Evolutionary conservation across 192 early-diverging fungal genomes (phyloP).

Genomic region (Anaeromyces robustus): DNA sequence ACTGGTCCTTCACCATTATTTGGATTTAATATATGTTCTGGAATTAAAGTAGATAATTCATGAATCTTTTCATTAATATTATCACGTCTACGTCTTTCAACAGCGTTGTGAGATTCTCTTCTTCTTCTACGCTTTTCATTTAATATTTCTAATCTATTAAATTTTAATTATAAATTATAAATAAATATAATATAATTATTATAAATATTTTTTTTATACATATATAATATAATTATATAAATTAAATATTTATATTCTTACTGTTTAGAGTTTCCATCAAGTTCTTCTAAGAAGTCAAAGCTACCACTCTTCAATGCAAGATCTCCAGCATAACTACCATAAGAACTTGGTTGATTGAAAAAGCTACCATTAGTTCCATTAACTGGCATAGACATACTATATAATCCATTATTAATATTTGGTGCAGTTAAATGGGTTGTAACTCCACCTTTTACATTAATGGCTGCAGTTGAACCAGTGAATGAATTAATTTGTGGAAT

Average conservation of each 20-base stretch:
- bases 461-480: background rate
- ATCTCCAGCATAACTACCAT: background rate
- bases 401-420: background rate
- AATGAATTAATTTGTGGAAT: background rate
- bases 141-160: constrained; percentile 18
- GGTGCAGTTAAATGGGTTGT: background rate
- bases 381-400: constrained; percentile 28
- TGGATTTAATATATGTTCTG: constrained; percentile 46
- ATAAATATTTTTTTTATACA: too few relatives aligned
- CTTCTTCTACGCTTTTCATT: constrained; percentile 82
- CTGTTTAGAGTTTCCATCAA: background rate
- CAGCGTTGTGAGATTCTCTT: constrained; percentile 94
- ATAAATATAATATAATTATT: background rate
- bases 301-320: background rate
- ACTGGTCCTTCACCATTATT: constrained; percentile 22
- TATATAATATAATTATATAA: too few relatives aligned
- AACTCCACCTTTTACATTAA: background rate
- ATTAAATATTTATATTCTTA: too few relatives aligned
- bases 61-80: constrained; percentile 98
- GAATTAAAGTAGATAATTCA: constrained; percentile 71
- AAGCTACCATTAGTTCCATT: constrained; percentile 11
- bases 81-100: constrained; percentile 86
- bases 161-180: background rate
- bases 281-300: background rate
- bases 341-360: background rate